Conservation (phyloP, 1,284 basidiomycete genomes). For the Ceratobasidium sp. region DNA sequence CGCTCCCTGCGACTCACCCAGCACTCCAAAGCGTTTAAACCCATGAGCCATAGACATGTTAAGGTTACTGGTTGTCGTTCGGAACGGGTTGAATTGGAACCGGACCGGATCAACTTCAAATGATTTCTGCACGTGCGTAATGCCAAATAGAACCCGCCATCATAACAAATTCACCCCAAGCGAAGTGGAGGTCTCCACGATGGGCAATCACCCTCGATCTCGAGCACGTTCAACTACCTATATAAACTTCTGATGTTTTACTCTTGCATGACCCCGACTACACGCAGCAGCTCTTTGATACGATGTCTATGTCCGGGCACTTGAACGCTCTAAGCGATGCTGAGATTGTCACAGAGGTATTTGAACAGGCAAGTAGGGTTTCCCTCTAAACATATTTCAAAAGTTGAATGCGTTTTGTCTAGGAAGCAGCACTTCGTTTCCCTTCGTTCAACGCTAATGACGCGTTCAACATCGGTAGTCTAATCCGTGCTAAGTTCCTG, state of each 20-base stretch:
- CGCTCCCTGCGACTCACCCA: constrained; percentile 58
- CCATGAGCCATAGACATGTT: constrained; percentile 72
- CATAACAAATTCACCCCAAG: constrained; percentile 7
- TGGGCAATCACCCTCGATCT: constrained; percentile 36
- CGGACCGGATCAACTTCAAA: constrained; percentile 41
- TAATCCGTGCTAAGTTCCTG: constrained; percentile 49
- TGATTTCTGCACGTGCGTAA: constrained; percentile 12
- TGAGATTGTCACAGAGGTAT: constrained; percentile 40
- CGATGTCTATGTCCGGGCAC: constrained; percentile 4
- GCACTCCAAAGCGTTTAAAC: constrained; percentile 75
- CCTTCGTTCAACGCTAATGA: constrained; percentile 48
- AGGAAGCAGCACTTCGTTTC: constrained; percentile 50
- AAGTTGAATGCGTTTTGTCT: background rate
- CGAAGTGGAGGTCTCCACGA: constrained; percentile 40
- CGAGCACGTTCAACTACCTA: background rate
- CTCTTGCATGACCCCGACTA: background rate
- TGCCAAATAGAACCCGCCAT: constrained; percentile 40
- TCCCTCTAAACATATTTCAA: background rate
- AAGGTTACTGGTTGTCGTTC: constrained; percentile 14
- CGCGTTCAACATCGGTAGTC: constrained; percentile 49
- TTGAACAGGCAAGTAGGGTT: constrained; percentile 21
- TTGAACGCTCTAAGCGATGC: constrained; percentile 24
- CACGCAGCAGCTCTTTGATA: background rate
- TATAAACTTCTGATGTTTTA: background rate
- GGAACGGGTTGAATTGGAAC: background rate